phyloP scores from a whole-genome alignment of 148 eudicot genomes.

The Rhododendron molle region DNA sequence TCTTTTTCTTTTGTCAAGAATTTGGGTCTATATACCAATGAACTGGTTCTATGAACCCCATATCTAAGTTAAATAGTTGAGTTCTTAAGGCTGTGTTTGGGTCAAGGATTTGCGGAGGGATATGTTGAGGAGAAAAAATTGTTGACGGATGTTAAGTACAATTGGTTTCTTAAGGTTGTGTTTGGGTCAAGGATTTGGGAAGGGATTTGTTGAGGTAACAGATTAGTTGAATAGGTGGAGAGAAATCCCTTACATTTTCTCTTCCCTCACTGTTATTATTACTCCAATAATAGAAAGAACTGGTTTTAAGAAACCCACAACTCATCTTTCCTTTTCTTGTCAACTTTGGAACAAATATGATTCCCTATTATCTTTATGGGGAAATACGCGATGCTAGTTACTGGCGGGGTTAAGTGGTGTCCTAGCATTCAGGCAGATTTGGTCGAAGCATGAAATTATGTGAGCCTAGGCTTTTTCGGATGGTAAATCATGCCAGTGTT shows the following conservation, averaged over 20 bases:
- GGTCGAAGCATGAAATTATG: not conserved
- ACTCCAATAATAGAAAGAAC: not conserved
- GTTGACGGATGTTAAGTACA: not conserved
- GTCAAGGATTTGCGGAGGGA: not conserved
- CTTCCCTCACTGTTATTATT: not conserved
- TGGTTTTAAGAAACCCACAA: not conserved
- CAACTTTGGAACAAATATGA: not conserved
- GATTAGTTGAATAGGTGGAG: not conserved
- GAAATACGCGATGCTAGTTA: not conserved
- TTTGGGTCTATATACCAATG: not conserved
- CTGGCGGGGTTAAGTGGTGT: not conserved
- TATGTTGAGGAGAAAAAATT: not conserved
- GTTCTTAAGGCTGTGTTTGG: not conserved
- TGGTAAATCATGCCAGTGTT: constrained; percentile 4
- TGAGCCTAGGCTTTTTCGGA: not conserved
- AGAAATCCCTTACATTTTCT: not conserved
- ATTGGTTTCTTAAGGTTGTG: not conserved
- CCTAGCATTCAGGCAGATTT: not conserved
- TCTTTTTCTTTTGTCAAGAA: not conserved
- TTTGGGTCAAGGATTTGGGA: not conserved
- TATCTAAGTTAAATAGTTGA: not conserved
- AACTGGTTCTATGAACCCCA: not conserved
- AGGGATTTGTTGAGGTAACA: not conserved
- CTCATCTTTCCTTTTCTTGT: not conserved
- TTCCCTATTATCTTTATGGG: not conserved